Conservation (phyloP, 176 grass and related monocot species). For the Tillandsia fasciculata region DNA sequence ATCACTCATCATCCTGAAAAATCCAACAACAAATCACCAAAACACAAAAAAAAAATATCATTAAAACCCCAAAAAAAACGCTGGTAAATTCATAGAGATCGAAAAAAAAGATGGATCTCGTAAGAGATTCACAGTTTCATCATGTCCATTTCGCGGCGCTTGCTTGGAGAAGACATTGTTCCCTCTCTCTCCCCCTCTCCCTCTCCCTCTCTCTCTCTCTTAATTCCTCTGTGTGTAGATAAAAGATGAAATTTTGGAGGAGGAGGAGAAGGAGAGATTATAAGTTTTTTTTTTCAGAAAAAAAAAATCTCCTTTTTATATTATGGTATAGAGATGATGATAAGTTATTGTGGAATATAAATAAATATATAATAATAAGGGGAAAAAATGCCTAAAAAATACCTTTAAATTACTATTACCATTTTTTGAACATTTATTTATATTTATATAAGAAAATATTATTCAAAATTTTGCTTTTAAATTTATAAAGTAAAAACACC, state of each 20-base stretch:
- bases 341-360: too few species aligned
- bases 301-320: too few species aligned
- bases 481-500: too few species aligned
- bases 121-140: constrained; percentile 37
- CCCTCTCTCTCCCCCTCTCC: background rate
- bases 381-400: too few species aligned
- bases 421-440: too few species aligned
- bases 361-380: too few species aligned
- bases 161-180: constrained; percentile 49
- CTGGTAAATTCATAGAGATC: background rate
- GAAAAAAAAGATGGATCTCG: background rate
- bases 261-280: too few species aligned
- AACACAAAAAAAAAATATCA: background rate
- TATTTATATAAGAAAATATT: too few species aligned
- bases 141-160: constrained; percentile 47
- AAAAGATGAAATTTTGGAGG: background rate
- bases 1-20: constrained; percentile 53
- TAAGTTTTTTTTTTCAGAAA: too few species aligned
- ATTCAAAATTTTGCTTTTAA: too few species aligned
- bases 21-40: background rate
- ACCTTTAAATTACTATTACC: too few species aligned
- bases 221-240: background rate
- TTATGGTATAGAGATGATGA: too few species aligned
- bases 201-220: background rate
- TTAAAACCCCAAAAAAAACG: background rate